These are phyloP conservation scores for Clathrus columnatus DNA, from an alignment of 768 basidiomycete species.

Conservation along the genomic window DNA sequence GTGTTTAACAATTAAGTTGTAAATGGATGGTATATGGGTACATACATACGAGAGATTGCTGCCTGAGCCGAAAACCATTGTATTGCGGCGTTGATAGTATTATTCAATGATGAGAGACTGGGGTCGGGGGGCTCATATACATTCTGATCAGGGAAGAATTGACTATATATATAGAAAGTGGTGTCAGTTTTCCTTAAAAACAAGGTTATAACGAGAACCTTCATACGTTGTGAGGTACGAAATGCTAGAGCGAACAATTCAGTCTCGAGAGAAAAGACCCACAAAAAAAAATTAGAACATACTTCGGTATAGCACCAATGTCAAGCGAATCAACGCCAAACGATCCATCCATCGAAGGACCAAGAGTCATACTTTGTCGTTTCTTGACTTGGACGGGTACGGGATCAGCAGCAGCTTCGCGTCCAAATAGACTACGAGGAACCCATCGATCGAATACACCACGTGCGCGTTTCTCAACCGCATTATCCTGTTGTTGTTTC, in stretches of 20 bases:
- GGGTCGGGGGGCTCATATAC: constrained; percentile 42
- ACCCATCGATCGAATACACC: constrained; percentile 28
- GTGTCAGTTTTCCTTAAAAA: too few relatives aligned
- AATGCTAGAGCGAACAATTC: too few relatives aligned
- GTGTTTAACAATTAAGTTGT: neutral
- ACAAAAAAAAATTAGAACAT: too few relatives aligned
- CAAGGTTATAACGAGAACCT: too few relatives aligned
- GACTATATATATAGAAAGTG: constrained; percentile 21
- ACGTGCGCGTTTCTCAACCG: constrained; percentile 25
- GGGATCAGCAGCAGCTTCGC: constrained; percentile 41
- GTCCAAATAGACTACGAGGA: constrained; percentile 39
- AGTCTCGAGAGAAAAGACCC: too few relatives aligned
- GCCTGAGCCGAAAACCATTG: constrained; percentile 50
- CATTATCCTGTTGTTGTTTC: constrained; percentile 17
- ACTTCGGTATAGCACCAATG: constrained; percentile 43
- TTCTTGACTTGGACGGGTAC: neutral
- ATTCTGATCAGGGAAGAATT: constrained; percentile 62
- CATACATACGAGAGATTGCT: constrained; percentile 36
- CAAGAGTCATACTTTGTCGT: constrained; percentile 22
- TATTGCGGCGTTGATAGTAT: constrained; percentile 40
- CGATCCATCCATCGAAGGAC: constrained; percentile 52
- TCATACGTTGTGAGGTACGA: too few relatives aligned
- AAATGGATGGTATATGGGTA: neutral
- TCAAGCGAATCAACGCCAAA: constrained; percentile 61
- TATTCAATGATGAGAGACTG: constrained; percentile 41